These are phyloP conservation scores for Leptodontidium sp. DNA, from an alignment of 2,329 filamentous ascomycete genomes.

Conservation along the genomic window DNA sequence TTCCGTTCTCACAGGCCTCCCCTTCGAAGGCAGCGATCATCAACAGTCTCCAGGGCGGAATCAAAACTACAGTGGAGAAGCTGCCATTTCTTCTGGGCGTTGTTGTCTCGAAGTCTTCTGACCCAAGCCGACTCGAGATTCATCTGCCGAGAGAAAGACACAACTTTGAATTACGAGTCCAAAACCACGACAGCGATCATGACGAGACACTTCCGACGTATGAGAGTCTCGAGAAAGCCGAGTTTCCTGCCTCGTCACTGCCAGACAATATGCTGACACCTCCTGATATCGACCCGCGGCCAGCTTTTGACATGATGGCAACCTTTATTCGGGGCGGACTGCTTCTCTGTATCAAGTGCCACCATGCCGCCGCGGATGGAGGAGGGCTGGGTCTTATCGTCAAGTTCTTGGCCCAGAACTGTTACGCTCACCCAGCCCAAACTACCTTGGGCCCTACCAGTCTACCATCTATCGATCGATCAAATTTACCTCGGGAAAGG, in stretches of 20 bases:
- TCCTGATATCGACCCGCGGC: background rate
- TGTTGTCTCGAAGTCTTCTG: background rate
- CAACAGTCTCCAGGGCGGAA: background rate
- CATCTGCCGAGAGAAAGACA: constrained; percentile 1
- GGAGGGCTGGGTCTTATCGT: background rate
- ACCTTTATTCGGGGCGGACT: constrained; percentile 11
- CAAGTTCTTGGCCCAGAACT: constrained; percentile 3
- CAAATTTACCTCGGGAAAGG: background rate
- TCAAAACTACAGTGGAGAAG: background rate
- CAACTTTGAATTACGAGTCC: background rate
- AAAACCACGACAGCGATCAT: background rate
- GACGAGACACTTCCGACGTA: constrained; percentile 6
- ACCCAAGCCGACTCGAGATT: constrained; percentile 10
- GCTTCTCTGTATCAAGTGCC: constrained; percentile 9
- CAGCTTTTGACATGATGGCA: constrained; percentile 5
- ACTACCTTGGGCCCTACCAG: background rate
- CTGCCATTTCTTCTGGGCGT: constrained; percentile 1
- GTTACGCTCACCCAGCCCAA: background rate
- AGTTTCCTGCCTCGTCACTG: constrained; percentile 8
- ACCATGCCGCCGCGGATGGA: constrained; percentile 11
- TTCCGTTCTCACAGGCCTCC: background rate
- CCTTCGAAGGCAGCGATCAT: background rate
- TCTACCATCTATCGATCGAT: constrained; percentile 2
- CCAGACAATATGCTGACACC: constrained; percentile 4
- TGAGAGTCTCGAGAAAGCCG: background rate